These are phyloP conservation scores for Amphibolis antarctica DNA, from an alignment of 106 monocot genomes.

Conservation along the genomic window DNA sequence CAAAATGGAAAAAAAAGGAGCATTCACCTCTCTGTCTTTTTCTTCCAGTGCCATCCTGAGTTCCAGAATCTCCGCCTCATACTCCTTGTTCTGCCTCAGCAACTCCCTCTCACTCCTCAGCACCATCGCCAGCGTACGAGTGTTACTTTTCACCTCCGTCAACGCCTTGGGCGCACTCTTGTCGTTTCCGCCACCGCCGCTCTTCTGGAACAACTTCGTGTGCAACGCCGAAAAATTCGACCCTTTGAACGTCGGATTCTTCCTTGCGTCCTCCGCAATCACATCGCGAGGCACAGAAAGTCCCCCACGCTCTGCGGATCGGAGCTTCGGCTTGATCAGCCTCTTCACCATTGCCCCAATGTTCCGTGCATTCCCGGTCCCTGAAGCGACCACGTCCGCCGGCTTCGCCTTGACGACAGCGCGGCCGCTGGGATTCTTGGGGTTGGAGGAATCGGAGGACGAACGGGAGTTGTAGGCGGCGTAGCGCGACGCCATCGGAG, in stretches of 20 bases:
- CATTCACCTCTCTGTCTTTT: constrained; percentile 40
- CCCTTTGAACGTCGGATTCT: constrained; percentile 20
- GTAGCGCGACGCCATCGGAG: constrained; percentile 36
- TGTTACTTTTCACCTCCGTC: constrained; percentile 65
- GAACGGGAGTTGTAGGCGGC: constrained; percentile 26
- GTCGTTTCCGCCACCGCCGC: constrained; percentile 19
- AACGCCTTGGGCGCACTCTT: constrained; percentile 37
- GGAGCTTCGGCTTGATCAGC: constrained; percentile 37
- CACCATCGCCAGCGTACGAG: constrained; percentile 89
- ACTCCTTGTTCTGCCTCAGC: constrained; percentile 51
- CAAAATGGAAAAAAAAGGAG: background rate
- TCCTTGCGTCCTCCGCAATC: constrained; percentile 25
- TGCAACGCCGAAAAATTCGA: constrained; percentile 37
- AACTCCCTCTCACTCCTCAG: constrained; percentile 97
- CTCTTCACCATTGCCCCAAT: constrained; percentile 65
- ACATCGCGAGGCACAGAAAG: constrained; percentile 18
- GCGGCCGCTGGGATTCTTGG: too few relatives aligned
- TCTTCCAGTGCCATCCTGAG: constrained; percentile 47
- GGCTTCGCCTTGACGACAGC: constrained; percentile 1
- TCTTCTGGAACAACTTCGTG: constrained; percentile 67
- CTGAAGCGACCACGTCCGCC: too few relatives aligned
- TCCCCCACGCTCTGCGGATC: background rate
- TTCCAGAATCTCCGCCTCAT: constrained; percentile 49
- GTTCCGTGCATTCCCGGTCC: background rate
- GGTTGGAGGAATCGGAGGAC: too few relatives aligned